A percentile compares a stretch with the other conserved stretches of the same genome.
phyloP scores from a whole-genome alignment of 192 early-diverging fungal species.

The Rhizophagus sp. region DNA sequence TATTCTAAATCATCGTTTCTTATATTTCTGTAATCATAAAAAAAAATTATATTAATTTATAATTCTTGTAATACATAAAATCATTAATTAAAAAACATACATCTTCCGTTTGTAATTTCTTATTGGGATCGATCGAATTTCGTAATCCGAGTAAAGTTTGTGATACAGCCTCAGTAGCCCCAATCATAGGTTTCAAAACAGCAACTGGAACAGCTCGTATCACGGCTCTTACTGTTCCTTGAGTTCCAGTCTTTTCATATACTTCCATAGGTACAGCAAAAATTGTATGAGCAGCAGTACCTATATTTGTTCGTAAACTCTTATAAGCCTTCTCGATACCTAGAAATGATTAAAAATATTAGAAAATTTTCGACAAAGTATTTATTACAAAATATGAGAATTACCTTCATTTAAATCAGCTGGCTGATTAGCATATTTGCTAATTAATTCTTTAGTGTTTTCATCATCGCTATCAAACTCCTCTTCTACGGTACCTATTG shows the following conservation, averaged over 20 bases:
- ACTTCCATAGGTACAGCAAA: slow-evolving; percentile 87
- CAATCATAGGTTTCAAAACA: slow-evolving; percentile 94
- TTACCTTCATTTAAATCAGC: slow-evolving; percentile 74
- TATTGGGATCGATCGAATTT: slow-evolving; percentile 86
- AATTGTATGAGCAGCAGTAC: slow-evolving; percentile 83
- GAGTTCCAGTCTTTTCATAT: slow-evolving; percentile 59
- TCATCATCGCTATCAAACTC: slow-evolving; percentile 31
- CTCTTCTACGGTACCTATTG: slow-evolving; percentile 1
- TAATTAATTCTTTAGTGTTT: slow-evolving; percentile 42
- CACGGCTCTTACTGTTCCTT: slow-evolving; percentile 64
- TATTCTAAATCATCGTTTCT: slow-evolving; percentile 5
- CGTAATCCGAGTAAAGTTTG: slow-evolving; percentile 89
- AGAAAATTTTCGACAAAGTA: neutral
- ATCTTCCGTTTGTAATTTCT: slow-evolving; percentile 79
- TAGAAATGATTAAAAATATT: neutral
- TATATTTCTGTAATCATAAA: slow-evolving; percentile 27
- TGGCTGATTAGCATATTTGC: slow-evolving; percentile 88
- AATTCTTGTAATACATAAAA: neutral
- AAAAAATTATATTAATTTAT: neutral
- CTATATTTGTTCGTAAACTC: slow-evolving; percentile 78
- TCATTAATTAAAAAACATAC: slow-evolving; percentile 38
- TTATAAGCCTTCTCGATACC: slow-evolving; percentile 80
- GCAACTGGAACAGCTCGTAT: slow-evolving; percentile 86
- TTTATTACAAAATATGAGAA: neutral
- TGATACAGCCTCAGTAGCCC: slow-evolving; percentile 88